Evolutionary conservation across 2,329 filamentous ascomycete species (phyloP).

Genomic region (Chaetomium sp.): DNA sequence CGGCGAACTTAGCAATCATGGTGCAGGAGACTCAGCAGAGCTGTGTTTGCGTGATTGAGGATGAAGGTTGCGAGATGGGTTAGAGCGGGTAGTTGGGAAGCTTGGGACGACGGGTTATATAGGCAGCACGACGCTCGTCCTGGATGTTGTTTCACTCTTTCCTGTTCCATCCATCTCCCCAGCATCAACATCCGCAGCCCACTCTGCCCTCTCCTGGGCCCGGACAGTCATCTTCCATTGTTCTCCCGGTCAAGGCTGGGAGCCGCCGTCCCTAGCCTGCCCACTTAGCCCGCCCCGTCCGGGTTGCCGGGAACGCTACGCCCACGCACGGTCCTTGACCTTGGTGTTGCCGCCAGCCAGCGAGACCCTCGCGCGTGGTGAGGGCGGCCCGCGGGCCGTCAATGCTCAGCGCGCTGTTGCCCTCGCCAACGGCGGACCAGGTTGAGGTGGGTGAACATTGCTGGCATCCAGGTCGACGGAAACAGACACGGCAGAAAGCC

Average conservation of each 20-base stretch:
- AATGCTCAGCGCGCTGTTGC: slow-evolving; percentile 14
- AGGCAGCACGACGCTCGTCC: too few species aligned
- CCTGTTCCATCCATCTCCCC: too few species aligned
- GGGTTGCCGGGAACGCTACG: slow-evolving; percentile 16
- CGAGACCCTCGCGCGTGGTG: not conserved
- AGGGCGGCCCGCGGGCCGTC: slow-evolving; percentile 22
- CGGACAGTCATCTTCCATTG: not conserved
- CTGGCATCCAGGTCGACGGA: not conserved
- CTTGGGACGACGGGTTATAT: slow-evolving; percentile 18
- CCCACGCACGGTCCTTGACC: not conserved
- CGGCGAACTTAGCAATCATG: slow-evolving; percentile 29
- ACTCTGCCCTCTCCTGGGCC: not conserved
- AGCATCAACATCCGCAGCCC: not conserved
- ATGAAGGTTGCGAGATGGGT: slow-evolving; percentile 16
- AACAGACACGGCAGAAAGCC: too few species aligned
- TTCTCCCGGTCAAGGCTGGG: not conserved
- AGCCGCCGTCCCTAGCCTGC: not conserved
- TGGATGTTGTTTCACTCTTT: too few species aligned
- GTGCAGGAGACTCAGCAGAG: slow-evolving; percentile 12
- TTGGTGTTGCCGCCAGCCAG: slow-evolving; percentile 6
- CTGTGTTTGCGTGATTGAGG: slow-evolving; percentile 17
- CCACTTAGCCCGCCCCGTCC: not conserved
- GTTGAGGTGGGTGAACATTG: slow-evolving; percentile 6
- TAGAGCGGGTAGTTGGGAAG: slow-evolving; percentile 1
- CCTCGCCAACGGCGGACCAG: slow-evolving; percentile 4